Evolutionary conservation across 805 yeast species (phyloP), one percentile per base, ranked within the genome.

Genomic region (Starmerella apicola): DNA sequence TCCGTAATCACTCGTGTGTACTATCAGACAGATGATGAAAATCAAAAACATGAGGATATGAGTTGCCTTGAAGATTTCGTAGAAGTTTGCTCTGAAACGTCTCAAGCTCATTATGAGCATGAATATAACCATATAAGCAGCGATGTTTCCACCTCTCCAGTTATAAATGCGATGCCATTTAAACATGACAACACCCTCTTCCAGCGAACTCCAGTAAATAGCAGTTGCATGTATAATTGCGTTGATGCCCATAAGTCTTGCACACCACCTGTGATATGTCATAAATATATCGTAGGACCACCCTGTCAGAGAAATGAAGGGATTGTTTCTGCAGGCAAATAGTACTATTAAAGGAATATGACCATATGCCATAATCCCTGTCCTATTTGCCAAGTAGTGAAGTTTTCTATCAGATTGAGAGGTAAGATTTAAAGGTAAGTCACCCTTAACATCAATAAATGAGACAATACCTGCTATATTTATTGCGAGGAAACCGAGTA

Each of bases 251-350:
- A 64, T 55, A 15, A 65, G 54, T 45, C 82, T 61, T 1, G 76
- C 69, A 10, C 71, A 49, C 68, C 79, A 75, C 7, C 56, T 44
- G 59, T 83, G 94, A 52, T 70, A 71, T 22, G 65, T 60, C 50
- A 73, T 65, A 60, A 81, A 80, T 1, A 78, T 67, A 12, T 75
- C 60, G 49, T 71, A 76, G 0, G 74, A 57, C 64, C 81, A 67
- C 2, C 86, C 83, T 1, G 85, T 70, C 4, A 77, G 39, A 53
- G 61, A 62, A 45, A 71, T 68, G 52, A 81, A 63, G 17, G 82
- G 72, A 52, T 79, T 81, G 56, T 81, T 82, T 51, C 91, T 64
- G 23, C 79, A 78, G 4, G 81, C 76, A 52, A 76, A 74, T 34
- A 76, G 56, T 18, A 75, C 64, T 28, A 74, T 46, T n/a, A 73